Percentiles rank a stretch among this genome's conserved stretches.
phyloP scores from a whole-genome alignment of 225 moss, liverwort and hornwort species.

The Asterella californica region DNA sequence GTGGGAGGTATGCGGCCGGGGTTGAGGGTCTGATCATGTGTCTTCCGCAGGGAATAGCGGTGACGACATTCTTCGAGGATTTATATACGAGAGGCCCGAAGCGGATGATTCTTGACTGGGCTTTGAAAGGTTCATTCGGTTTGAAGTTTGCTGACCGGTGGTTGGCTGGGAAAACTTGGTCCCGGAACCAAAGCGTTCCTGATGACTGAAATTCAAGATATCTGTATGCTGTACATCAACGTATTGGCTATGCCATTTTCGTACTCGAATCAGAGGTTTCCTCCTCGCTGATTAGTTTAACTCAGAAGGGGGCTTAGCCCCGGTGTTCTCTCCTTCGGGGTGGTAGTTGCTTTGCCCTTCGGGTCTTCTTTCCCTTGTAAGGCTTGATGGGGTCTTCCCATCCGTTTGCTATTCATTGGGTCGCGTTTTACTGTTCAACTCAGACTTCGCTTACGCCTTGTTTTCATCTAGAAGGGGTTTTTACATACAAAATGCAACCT shows the following conservation, averaged over 20 bases:
- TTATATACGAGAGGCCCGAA: slow-evolving; percentile 33
- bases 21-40: slow-evolving; percentile 17
- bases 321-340: too few relatives aligned
- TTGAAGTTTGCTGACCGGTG: slow-evolving; percentile 32
- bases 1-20: slow-evolving; percentile 19
- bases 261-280: slow-evolving; percentile 4
- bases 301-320: too few relatives aligned
- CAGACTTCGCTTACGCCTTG: neutral
- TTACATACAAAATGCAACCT: too few relatives aligned
- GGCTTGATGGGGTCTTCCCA: too few relatives aligned
- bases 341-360: too few relatives aligned
- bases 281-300: neutral
- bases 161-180: slow-evolving; percentile 28
- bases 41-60: slow-evolving; percentile 3
- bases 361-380: too few relatives aligned
- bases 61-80: slow-evolving; percentile 28
- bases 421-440: too few relatives aligned
- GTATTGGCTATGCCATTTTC: slow-evolving; percentile 15
- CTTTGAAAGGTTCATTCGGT: slow-evolving; percentile 22
- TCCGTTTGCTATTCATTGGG: too few relatives aligned
- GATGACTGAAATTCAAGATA: slow-evolving; percentile 32
- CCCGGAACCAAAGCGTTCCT: slow-evolving; percentile 39
- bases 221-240: slow-evolving; percentile 38
- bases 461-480: neutral
- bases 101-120: slow-evolving; percentile 31